phyloP scores from a whole-genome alignment of 805 yeast genomes.

The Candida insectorum region DNA sequence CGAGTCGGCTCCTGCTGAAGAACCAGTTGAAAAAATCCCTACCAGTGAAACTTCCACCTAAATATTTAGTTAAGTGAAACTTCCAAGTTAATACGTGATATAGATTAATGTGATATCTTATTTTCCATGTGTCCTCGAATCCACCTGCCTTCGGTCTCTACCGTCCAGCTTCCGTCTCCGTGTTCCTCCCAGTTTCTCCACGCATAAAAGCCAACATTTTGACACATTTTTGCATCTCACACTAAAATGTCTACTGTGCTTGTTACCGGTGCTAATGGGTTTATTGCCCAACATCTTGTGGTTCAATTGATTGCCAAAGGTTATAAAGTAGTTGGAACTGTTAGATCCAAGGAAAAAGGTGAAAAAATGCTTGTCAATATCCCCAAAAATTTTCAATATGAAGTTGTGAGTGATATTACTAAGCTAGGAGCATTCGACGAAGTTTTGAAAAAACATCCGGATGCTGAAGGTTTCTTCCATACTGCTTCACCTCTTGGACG shows the following conservation, averaged over 20 bases:
- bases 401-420: conserved; percentile 20
- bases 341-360: conserved; percentile 44
- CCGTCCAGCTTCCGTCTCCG: too few species aligned
- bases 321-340: conserved; percentile 51
- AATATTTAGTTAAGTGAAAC: too few species aligned
- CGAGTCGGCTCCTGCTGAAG: too few species aligned
- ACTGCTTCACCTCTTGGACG: conserved; percentile 26
- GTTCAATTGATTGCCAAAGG: conserved; percentile 34
- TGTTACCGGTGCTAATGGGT: conserved; percentile 56
- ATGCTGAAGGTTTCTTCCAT: conserved; percentile 25
- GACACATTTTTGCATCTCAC: too few species aligned
- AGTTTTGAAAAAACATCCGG: conserved; percentile 23
- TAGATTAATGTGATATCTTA: too few species aligned
- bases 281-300: conserved; percentile 49
- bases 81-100: too few species aligned
- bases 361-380: conserved; percentile 23
- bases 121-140: too few species aligned
- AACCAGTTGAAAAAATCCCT: too few species aligned
- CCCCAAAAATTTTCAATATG: conserved; percentile 18
- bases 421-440: conserved; percentile 24
- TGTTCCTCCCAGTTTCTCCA: too few species aligned
- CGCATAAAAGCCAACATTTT: too few species aligned
- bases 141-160: too few species aligned
- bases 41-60: too few species aligned
- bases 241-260: conserved; percentile 29